A percentile compares a stretch with the other conserved stretches of the same genome.
phyloP scores from a whole-genome alignment of 257 asterid genomes.

The Solanum ahanhuiri region DNA sequence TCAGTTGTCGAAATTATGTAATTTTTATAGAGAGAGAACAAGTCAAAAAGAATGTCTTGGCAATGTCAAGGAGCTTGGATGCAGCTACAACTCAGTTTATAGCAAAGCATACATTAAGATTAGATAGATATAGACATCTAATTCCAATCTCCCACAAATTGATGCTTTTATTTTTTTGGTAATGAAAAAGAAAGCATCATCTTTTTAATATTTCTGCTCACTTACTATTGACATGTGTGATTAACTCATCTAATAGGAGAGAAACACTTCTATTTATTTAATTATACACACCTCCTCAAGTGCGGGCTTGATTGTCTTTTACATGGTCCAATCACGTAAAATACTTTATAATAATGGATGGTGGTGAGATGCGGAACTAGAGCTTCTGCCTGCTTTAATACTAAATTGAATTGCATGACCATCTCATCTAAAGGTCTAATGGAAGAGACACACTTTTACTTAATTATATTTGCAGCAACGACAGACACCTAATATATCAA shows the following conservation, averaged over 20 bases:
- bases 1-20: background rate
- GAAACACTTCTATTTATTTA: background rate
- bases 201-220: background rate
- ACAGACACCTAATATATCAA: background rate
- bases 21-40: background rate
- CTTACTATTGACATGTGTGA: background rate
- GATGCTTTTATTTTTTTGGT: background rate
- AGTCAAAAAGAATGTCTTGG: background rate
- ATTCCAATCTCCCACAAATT: background rate
- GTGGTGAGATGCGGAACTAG: background rate
- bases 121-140: background rate
- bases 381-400: background rate
- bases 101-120: background rate
- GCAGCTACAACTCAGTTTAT: background rate
- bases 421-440: background rate
- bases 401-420: background rate
- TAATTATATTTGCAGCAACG: background rate
- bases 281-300: background rate
- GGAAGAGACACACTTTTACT: background rate
- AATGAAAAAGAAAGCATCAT: background rate
- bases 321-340: background rate
- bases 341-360: background rate
- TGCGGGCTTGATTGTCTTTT: background rate
- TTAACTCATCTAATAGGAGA: background rate
- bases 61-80: background rate